Conservation (phyloP, 495 filamentous ascomycete genomes). For the Penicillium bovifimosum region DNA sequence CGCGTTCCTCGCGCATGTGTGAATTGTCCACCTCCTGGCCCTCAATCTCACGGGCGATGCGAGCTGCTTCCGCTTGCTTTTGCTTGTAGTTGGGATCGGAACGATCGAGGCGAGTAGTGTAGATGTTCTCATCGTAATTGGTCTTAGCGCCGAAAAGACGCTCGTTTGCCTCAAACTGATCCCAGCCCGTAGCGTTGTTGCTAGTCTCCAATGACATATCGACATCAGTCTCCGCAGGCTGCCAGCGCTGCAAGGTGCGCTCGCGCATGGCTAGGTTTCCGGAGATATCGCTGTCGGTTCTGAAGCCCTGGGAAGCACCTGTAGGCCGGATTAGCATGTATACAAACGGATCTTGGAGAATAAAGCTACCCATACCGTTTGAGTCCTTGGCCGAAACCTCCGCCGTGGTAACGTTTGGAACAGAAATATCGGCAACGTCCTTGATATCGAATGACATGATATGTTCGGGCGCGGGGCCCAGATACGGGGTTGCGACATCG, state of each 20-base stretch:
- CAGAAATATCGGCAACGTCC: constrained; percentile 64
- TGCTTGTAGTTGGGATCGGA: constrained; percentile 73
- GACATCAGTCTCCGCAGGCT: constrained; percentile 55
- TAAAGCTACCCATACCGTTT: constrained; percentile 54
- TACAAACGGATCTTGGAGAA: not conserved
- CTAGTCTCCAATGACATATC: constrained; percentile 65
- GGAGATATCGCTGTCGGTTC: constrained; percentile 86
- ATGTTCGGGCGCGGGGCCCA: constrained; percentile 59
- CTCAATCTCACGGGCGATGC: constrained; percentile 88
- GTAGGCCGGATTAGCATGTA: constrained; percentile 8
- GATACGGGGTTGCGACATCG: constrained; percentile 47
- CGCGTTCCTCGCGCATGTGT: constrained; percentile 85
- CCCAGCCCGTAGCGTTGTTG: constrained; percentile 57
- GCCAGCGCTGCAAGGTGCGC: constrained; percentile 79
- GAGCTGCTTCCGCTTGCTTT: constrained; percentile 69
- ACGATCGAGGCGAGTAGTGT: constrained; percentile 85
- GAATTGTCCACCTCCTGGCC: constrained; percentile 58
- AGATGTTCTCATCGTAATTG: constrained; percentile 88
- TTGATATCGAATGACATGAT: constrained; percentile 75
- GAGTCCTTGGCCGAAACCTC: constrained; percentile 49
- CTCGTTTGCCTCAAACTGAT: constrained; percentile 92
- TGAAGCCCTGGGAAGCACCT: constrained; percentile 58
- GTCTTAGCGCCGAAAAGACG: constrained; percentile 78
- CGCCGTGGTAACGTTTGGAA: constrained; percentile 49
- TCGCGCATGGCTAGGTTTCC: constrained; percentile 62